phyloP scores from a whole-genome alignment of 306 rosid species.

The Fagus sylvatica region DNA sequence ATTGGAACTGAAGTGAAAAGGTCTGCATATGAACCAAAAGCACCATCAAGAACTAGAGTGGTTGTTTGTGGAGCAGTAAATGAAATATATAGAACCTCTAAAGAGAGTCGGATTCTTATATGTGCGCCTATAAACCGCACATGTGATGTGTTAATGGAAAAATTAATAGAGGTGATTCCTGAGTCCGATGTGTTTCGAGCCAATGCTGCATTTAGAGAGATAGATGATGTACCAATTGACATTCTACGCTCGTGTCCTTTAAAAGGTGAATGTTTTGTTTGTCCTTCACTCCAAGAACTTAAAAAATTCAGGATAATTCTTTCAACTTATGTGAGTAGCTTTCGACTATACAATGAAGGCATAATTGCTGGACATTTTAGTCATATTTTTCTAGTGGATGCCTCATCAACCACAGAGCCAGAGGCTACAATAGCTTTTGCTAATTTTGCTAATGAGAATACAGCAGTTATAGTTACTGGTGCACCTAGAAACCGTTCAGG shows the following conservation, averaged over 20 bases:
- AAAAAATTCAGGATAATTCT: conserved; percentile 31
- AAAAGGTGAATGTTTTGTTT: conserved; percentile 25
- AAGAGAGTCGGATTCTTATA: no score
- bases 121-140: no score
- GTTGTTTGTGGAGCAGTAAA: no score
- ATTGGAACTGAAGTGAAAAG: no score
- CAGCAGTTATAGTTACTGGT: conserved; percentile 36
- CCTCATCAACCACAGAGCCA: conserved; percentile 37
- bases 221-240: conserved; percentile 29
- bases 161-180: no score
- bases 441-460: conserved; percentile 25
- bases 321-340: conserved; percentile 41
- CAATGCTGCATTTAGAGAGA: conserved; percentile 8
- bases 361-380: conserved; percentile 28
- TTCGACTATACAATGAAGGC: neutral
- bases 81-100: no score
- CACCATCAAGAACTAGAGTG: no score
- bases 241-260: conserved; percentile 29
- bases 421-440: conserved; percentile 30
- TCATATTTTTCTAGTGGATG: conserved; percentile 44
- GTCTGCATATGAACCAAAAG: no score
- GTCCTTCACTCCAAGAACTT: conserved; percentile 32
- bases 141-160: no score
- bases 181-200: no score
- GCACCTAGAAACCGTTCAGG: neutral